A percentile compares a stretch with the other conserved stretches of the same genome.
These are phyloP conservation scores for Linum usitatissimum DNA, from an alignment of 345 rosid species.

Conservation along the genomic window DNA sequence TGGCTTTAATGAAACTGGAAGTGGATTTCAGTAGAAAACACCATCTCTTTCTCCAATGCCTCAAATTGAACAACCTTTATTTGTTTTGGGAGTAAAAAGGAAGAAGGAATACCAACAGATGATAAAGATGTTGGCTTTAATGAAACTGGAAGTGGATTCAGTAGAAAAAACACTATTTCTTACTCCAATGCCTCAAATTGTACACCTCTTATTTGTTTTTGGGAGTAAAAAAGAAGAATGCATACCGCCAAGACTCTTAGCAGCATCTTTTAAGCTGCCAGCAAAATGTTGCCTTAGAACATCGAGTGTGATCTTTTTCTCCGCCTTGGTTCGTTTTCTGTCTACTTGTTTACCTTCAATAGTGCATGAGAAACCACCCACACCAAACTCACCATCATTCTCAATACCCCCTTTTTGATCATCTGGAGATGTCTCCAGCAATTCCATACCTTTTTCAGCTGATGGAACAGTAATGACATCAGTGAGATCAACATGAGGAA, in stretches of 20 bases:
- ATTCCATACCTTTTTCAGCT: conserved; percentile 17
- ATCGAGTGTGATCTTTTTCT: conserved; percentile 60
- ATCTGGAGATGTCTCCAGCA: conserved; percentile 19
- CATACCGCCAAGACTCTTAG: conserved; percentile 85
- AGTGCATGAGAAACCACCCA: conserved; percentile 34
- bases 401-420: conserved; percentile 29
- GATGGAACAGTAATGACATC: conserved; percentile 19
- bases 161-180: too few species aligned
- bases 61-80: too few species aligned
- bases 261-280: conserved; percentile 92
- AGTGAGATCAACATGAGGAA: conserved; percentile 20
- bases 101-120: too few species aligned
- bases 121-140: too few species aligned
- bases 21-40: too few species aligned
- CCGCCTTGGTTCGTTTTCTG: conserved; percentile 53
- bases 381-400: conserved; percentile 32
- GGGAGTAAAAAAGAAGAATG: conserved; percentile 1
- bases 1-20: too few species aligned
- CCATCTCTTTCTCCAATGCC: too few species aligned
- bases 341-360: conserved; percentile 29
- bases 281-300: conserved; percentile 68
- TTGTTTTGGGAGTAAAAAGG: too few species aligned
- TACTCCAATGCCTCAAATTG: too few species aligned
- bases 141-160: too few species aligned
- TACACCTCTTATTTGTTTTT: not conserved